Evolutionary conservation across 257 asterid genomes (phyloP), one percentile per base, ranked within the genome.

Genomic region (Solanum gracilifrons): DNA sequence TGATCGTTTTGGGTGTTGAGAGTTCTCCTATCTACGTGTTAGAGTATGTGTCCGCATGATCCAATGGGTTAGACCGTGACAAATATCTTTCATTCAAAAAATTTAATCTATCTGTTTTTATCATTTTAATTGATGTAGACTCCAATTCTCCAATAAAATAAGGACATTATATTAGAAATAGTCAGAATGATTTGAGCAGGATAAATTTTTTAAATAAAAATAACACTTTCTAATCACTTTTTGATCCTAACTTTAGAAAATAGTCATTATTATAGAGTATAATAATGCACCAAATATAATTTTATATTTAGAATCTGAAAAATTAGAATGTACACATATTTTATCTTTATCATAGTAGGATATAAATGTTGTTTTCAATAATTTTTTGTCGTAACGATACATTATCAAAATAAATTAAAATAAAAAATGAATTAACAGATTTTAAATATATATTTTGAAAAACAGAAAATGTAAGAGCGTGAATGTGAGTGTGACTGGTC

Each of bases 371-470:
- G 0, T 12, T 68, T 68, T 13, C 4, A 25, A 13, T 27, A 13
- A 0, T 1, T 5, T 6, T 5, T 66, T 3, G 2, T 2, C 7
- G 1, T 2, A 62, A 62, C 0, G 15, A n/a, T 0, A 11, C 8
- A n/a, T 62, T 62, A 62, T 9, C 16, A 62, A 60, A 62, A n/a
- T 9, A 60, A 23, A 9, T n/a, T 60, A 60, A 29, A 29, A 68
- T 31, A 35, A 16, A 31, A 31, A 69, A 31, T 31, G 4, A 68
- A 68, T 68, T 6, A 13, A 68, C n/a, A 71, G 31, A 7, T 33
- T 21, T 35, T 20, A 20, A 35, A 20, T 74, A 35, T 35, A 74
- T 74, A 35, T 35, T 74, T 11, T 74, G 31, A 0, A 21, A 36
- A 74, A 73, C 82, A 74, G 16, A 5, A 35, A 35, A 73, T 75